Conservation (phyloP, 495 filamentous ascomycete genomes). For the Penicillium macrosclerotiorum region DNA sequence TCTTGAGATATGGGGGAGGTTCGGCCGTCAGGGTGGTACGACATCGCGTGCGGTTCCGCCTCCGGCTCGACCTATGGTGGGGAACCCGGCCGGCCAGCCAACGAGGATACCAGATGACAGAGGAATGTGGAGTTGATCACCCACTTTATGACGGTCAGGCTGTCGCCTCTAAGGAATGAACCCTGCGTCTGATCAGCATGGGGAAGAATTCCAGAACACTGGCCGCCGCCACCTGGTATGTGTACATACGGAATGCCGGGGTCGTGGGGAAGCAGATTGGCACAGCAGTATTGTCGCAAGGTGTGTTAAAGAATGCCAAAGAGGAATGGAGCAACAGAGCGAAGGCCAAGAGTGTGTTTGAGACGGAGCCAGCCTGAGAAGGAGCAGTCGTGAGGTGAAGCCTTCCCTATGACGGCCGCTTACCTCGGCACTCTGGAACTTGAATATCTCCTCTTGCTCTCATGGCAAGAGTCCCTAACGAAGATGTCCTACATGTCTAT, state of each 20-base stretch:
- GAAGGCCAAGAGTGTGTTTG: neutral
- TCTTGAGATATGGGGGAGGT: slow-evolving; percentile 57
- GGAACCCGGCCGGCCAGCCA: slow-evolving; percentile 21
- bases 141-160: slow-evolving; percentile 15
- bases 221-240: neutral
- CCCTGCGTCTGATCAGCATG: slow-evolving; percentile 6
- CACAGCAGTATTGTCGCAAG: neutral
- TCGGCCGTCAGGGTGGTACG: slow-evolving; percentile 20
- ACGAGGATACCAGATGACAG: slow-evolving; percentile 7
- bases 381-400: slow-evolving; percentile 6
- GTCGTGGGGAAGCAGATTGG: neutral
- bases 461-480: too few species aligned
- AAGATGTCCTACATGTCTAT: too few species aligned
- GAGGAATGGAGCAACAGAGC: neutral
- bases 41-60: slow-evolving; percentile 30
- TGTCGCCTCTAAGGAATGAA: slow-evolving; percentile 5
- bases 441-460: too few species aligned
- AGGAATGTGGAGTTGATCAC: slow-evolving; percentile 29
- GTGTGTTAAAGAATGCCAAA: neutral
- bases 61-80: slow-evolving; percentile 27
- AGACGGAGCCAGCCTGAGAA: slow-evolving; percentile 1
- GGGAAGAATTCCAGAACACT: slow-evolving; percentile 5
- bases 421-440: too few species aligned
- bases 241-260: neutral
- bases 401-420: neutral